Base-by-base conservation (phyloP, 116 monocot genomes). In the Iris pallida region DNA sequence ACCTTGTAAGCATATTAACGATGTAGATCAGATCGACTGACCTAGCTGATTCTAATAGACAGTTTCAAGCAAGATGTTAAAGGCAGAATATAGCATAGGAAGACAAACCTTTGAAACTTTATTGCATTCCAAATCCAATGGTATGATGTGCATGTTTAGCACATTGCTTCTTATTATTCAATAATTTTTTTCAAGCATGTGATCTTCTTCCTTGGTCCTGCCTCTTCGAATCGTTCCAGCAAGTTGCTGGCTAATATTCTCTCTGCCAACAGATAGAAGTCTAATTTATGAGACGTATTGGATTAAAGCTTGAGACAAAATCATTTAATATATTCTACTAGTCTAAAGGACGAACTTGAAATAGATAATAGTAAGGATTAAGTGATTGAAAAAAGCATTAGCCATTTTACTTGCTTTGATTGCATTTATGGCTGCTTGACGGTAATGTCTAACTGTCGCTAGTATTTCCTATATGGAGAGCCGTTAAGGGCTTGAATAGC, bases 91-190 rank as follows among this genome's bases (percentile, higher is more conserved):
- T 1, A 30, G 30, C 8, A 52, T 52, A 69, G 8, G 58, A 66
- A 53, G 56, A 65, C 79, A 63, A 45, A 91, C 96, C 92, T 73
- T 84, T 80, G 92, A 92, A 63, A 96, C 96, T 73, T 96, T 92
- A 85, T 96, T 96, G 1, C 96, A 75, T 17, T 89, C 96, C 73
- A 96, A 73, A 89, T 96, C 96, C 47, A 92, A 92, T 7, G 92
- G 75, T 92, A 96, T 96, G 63, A 92, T 86, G 61, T 96, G 96
- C n/a, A n/a, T n/a, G 96, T 72, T 96, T 92, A 13, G 96, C 96
- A 73, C 91, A 76, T 71, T 96, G 92, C 71, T 96, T 96, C 72
- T 89, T 89, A 72, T 96, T 92, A 60, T 62, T 87, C 59, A 92
- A 58, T 61, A 96, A 77, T 65, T 79, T 57, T 18, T 87, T 76